Evolutionary conservation across 2,329 filamentous ascomycete genomes (phyloP), one percentile per base, ranked within the genome.

Genomic region (Colletotrichum brevisporum): DNA sequence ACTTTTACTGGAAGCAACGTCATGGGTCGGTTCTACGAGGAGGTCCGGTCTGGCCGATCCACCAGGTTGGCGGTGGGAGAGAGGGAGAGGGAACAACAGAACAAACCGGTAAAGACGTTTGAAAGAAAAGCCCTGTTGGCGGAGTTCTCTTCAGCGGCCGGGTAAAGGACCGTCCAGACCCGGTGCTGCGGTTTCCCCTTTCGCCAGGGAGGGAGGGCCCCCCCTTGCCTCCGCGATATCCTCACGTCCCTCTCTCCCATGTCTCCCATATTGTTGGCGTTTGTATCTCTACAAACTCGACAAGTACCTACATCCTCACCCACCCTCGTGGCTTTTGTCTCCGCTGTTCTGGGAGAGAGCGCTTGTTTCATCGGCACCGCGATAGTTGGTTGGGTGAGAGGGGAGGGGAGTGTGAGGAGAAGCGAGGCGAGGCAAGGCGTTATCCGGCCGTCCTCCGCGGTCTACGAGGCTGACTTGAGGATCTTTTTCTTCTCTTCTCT

Each of bases 261-360:
- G 31, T 36, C 39, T 27, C 13, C 16, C 39, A 24, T 21, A 24
- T 39, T 18, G 41, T 59, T 39, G 54, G 27, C 9, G 45, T 26
- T 26, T 59, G 66, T 69, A 69, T 55, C 41, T 60, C 62, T 69
- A 69, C 62, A 53, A 61, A 27, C 13, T 47, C n/a, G 26, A 52
- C 18, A 67, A 69, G 67, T 69, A 69, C 56, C 55, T 61, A 50
- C 41, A 3, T 13, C n/a, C 58, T 13, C 26, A 52, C 55, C 55
- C 41, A 2, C 13, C n/a, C 58, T 18, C 26, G 47, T 16, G 12
- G 18, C 15, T 51, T 5, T 4, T 26, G 21, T 6, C n/a, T 48
- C 27, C n/a, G 9, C 27, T 10, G 47, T 8, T 18, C 56, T 62
- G n/a, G 39, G 18, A 24, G 21, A 24, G 21, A 36, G 59, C 50